phyloP scores from a whole-genome alignment of 1,139 yeast species.

The Yamadazyma diddensiae region DNA sequence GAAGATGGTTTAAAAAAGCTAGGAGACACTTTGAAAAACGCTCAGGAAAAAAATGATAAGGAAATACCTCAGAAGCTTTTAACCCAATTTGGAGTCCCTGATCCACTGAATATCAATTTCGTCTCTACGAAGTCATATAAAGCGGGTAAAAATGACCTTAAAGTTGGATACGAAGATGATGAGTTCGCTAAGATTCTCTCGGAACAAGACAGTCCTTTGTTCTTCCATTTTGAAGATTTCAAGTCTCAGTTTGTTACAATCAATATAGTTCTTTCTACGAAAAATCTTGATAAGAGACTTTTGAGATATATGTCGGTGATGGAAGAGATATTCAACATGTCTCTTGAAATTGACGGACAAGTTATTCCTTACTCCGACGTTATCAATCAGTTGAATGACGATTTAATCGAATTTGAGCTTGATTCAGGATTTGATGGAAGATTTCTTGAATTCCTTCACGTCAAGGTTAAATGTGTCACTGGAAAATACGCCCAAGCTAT shows the following conservation, averaged over 20 bases:
- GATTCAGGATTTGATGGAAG: slow-evolving; percentile 59
- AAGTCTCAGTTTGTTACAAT: slow-evolving; percentile 80
- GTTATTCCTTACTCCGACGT: slow-evolving; percentile 70
- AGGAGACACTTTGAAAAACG: slow-evolving; percentile 50
- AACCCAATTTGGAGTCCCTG: slow-evolving; percentile 62
- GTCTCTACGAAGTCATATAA: slow-evolving; percentile 65
- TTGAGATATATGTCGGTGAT: slow-evolving; percentile 69
- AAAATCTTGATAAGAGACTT: slow-evolving; percentile 52
- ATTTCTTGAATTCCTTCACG: slow-evolving; percentile 61
- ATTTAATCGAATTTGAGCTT: slow-evolving; percentile 59
- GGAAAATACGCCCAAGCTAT: slow-evolving; percentile 66
- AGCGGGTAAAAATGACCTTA: slow-evolving; percentile 36
- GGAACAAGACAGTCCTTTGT: slow-evolving; percentile 67
- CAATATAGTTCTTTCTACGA: slow-evolving; percentile 62
- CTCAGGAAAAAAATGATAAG: slow-evolving; percentile 64
- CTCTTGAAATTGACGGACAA: slow-evolving; percentile 58
- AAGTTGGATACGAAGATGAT: slow-evolving; percentile 18
- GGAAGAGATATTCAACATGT: slow-evolving; percentile 64
- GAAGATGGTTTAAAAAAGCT: slow-evolving; percentile 57
- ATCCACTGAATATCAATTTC: slow-evolving; percentile 71
- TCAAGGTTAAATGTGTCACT: slow-evolving; percentile 61
- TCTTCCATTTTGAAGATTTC: slow-evolving; percentile 75
- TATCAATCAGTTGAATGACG: slow-evolving; percentile 66
- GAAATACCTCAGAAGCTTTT: slow-evolving; percentile 74
- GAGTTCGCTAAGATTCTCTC: slow-evolving; percentile 34